Percentiles rank a stretch among this genome's conserved stretches.
These are phyloP conservation scores for Lophiotrema nucula DNA, from an alignment of 495 filamentous ascomycete genomes.

Conservation along the genomic window DNA sequence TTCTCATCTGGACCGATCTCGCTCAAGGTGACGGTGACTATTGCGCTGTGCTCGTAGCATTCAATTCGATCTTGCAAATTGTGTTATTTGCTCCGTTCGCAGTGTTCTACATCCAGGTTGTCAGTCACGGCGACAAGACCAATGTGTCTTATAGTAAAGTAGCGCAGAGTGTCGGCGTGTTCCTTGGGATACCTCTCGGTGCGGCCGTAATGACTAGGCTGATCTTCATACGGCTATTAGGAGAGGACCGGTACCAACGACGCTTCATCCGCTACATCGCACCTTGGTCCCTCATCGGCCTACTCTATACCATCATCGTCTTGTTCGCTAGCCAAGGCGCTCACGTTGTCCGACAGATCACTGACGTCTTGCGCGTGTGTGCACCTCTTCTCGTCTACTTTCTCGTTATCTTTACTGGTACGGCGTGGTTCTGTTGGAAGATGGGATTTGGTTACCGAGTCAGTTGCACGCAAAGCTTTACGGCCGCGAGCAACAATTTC, in stretches of 20 bases:
- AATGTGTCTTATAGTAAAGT: slow-evolving; percentile 36
- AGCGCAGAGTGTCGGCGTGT: slow-evolving; percentile 42
- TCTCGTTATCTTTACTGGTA: slow-evolving; percentile 39
- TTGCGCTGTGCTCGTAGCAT: slow-evolving; percentile 43
- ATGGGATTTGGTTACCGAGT: slow-evolving; percentile 71
- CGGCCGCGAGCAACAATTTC: slow-evolving; percentile 94
- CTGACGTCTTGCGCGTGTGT: slow-evolving; percentile 40
- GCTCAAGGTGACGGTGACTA: slow-evolving; percentile 43
- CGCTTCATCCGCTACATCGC: slow-evolving; percentile 40
- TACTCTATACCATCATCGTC: slow-evolving; percentile 45
- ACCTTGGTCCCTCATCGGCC: slow-evolving; percentile 41
- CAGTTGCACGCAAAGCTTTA: slow-evolving; percentile 81
- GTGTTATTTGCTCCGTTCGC: slow-evolving; percentile 44
- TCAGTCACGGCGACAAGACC: slow-evolving; percentile 32
- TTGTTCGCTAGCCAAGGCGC: slow-evolving; percentile 40
- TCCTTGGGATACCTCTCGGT: slow-evolving; percentile 42
- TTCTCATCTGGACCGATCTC: slow-evolving; percentile 44
- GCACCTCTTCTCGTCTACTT: slow-evolving; percentile 45
- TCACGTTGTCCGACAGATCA: slow-evolving; percentile 44
- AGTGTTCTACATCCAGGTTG: slow-evolving; percentile 40
- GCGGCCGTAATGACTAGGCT: slow-evolving; percentile 41
- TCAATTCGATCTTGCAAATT: slow-evolving; percentile 44
- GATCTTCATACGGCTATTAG: slow-evolving; percentile 29
- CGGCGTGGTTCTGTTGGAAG: slow-evolving; percentile 38
- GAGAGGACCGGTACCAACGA: slow-evolving; percentile 37